Evolutionary conservation across 495 filamentous ascomycete genomes (phyloP).

Genomic region (Xylaria palmicola): DNA sequence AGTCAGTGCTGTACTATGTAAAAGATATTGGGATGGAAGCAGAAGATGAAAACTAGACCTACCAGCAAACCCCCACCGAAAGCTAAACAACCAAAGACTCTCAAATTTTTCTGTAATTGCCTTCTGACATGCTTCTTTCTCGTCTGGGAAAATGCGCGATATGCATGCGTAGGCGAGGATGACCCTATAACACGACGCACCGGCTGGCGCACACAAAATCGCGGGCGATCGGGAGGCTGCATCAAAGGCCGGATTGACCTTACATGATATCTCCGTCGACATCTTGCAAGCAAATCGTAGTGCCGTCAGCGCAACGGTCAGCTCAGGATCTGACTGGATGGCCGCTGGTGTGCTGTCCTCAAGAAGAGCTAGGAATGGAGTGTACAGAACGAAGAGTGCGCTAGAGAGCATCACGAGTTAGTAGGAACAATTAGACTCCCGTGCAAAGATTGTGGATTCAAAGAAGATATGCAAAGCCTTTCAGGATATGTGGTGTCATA

Average conservation of each 20-base stretch:
- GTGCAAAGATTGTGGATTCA: background rate
- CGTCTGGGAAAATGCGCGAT: slow-evolving; percentile 25
- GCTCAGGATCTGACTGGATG: slow-evolving; percentile 20
- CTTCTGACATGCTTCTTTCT: slow-evolving; percentile 21
- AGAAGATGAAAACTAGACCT: slow-evolving; percentile 10
- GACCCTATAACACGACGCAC: slow-evolving; percentile 29
- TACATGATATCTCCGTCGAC: slow-evolving; percentile 33
- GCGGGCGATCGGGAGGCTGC: slow-evolving; percentile 22
- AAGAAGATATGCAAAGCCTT: background rate
- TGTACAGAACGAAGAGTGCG: slow-evolving; percentile 16
- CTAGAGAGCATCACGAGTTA: background rate
- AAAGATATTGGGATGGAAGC: background rate
- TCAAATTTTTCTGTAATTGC: slow-evolving; percentile 34
- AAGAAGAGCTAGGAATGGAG: slow-evolving; percentile 11
- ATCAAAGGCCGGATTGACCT: slow-evolving; percentile 27
- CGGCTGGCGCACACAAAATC: slow-evolving; percentile 30
- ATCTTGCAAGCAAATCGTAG: slow-evolving; percentile 34
- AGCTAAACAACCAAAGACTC: slow-evolving; percentile 31
- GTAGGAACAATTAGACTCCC: background rate
- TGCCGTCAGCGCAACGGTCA: slow-evolving; percentile 25
- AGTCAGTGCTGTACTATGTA: background rate
- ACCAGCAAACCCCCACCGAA: slow-evolving; percentile 34
- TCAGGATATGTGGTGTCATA: background rate
- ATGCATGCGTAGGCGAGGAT: slow-evolving; percentile 24
- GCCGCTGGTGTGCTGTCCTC: background rate